Base-by-base conservation (phyloP, 2,329 filamentous ascomycete genomes). In the Aspergillus candidus region DNA sequence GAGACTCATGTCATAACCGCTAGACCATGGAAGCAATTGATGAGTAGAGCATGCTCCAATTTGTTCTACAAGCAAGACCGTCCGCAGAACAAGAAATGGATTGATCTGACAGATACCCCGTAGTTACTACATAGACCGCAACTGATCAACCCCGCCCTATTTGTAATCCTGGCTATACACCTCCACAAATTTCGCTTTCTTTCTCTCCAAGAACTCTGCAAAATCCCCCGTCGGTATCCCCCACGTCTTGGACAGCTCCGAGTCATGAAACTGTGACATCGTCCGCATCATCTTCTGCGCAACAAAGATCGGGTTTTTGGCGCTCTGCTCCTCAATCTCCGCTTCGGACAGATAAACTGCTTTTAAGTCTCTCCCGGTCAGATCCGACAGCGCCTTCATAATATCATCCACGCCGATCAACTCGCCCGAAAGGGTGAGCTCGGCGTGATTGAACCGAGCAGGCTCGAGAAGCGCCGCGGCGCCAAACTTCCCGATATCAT, bases 401-500 rank as follows among this genome's bases (percentile, higher is more conserved):
- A 75, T 53, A 4, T 70, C 53, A 2, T 65, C 62, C 1, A 64
- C 46, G 0, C 55, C 58, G 27, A 73, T 38, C 35, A 65, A 52
- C 44, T 77, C 70, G 0, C 71, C 68, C 0, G 62, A 70, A 10
- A 76, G 51, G 10, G 55, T 52, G 14, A 78, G 60, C 30, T 65
- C 66, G 47, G 68, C 54, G n/a, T 53, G 55, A 22, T 66, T 38
- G 47, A 75, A 78, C 33, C 59, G 61, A 8, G 33, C 49, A 0
- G 72, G 68, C 3, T 75, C 59, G 1, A 69, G 50, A 13, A 78
- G 60, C 0, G 71, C 73, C 0, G 68, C 69, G 6, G 63, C 62
- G 3, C 65, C 67, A 50, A 76, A 73, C 6, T 52, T 59, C 0
- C 70, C 76, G 36, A 78, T 74, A 22, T 77, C 75, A 5, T 67